These are phyloP conservation scores for Pigoraptor vietnamica DNA, from an alignment of 78 protist species.

Conservation along the genomic window DNA sequence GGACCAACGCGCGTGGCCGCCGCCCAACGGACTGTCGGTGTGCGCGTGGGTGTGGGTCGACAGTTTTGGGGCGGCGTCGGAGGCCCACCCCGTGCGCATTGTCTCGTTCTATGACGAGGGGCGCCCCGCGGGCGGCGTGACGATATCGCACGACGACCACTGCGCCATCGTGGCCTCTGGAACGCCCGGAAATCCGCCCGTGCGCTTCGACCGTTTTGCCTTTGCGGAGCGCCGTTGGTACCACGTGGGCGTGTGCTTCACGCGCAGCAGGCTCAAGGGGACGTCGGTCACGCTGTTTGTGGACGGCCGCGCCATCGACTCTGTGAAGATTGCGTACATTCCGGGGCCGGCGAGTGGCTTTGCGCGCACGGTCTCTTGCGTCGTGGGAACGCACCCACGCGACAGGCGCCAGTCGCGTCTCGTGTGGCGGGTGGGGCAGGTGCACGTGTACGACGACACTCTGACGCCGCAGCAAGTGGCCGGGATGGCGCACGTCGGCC, in stretches of 20 bases:
- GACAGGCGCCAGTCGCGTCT: not conserved
- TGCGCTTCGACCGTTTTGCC: not conserved
- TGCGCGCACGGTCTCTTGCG: not conserved
- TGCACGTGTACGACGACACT: not conserved
- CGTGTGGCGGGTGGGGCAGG: not conserved
- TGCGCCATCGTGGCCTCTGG: not conserved
- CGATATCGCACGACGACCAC: not conserved
- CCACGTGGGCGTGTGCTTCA: not conserved
- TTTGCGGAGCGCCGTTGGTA: not conserved
- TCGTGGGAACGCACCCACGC: not conserved
- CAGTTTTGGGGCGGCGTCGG: not conserved
- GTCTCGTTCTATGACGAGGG: not conserved
- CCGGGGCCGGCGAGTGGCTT: not conserved
- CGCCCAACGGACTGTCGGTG: not conserved
- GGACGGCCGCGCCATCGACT: not conserved
- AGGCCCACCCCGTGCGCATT: not conserved
- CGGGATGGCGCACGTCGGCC: not conserved
- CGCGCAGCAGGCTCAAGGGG: not conserved
- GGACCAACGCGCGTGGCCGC: conserved; percentile 3
- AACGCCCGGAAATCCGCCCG: not conserved
- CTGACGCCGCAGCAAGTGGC: not conserved
- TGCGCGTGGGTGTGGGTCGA: not conserved
- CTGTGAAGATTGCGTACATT: not conserved
- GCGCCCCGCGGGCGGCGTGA: not conserved
- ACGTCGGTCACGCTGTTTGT: not conserved